phyloP scores from a whole-genome alignment of 257 asterid species.

The Datura wrightii region DNA sequence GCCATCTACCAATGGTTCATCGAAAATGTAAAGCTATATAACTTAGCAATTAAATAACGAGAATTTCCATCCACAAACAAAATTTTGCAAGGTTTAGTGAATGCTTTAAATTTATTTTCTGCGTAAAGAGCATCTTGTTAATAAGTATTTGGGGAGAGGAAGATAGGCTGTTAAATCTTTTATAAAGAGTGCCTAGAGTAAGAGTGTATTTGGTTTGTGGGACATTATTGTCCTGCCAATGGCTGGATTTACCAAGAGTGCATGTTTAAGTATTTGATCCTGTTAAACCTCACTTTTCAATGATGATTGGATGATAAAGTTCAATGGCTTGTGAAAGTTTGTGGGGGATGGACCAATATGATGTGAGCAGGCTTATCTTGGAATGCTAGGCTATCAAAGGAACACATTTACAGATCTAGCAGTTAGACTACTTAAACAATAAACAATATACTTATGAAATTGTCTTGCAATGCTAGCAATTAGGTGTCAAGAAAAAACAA shows the following conservation, averaged over 20 bases:
- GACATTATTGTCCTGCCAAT: not conserved
- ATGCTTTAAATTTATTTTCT: not conserved
- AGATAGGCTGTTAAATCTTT: not conserved
- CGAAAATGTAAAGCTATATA: conserved; percentile 43
- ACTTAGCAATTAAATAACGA: not conserved
- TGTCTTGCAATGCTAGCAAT: conserved; percentile 1
- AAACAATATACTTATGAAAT: not conserved
- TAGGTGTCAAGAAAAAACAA: not conserved
- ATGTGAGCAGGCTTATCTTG: not conserved
- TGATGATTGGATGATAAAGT: not conserved
- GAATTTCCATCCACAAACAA: not conserved
- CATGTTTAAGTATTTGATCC: not conserved
- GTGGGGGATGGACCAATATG: not conserved
- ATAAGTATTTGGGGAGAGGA: not conserved
- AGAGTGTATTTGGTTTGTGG: conserved; percentile 7
- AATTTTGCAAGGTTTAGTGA: not conserved
- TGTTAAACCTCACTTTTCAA: not conserved
- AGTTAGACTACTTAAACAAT: not conserved
- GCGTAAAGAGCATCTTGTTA: not conserved
- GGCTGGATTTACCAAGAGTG: not conserved
- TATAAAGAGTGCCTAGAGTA: not conserved
- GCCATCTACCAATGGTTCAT: conserved; percentile 42
- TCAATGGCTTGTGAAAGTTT: conserved; percentile 16
- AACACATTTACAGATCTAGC: not conserved
- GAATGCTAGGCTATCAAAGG: not conserved